These are phyloP conservation scores for Lathyrus sativus DNA, from an alignment of 306 rosid species.

Conservation along the genomic window DNA sequence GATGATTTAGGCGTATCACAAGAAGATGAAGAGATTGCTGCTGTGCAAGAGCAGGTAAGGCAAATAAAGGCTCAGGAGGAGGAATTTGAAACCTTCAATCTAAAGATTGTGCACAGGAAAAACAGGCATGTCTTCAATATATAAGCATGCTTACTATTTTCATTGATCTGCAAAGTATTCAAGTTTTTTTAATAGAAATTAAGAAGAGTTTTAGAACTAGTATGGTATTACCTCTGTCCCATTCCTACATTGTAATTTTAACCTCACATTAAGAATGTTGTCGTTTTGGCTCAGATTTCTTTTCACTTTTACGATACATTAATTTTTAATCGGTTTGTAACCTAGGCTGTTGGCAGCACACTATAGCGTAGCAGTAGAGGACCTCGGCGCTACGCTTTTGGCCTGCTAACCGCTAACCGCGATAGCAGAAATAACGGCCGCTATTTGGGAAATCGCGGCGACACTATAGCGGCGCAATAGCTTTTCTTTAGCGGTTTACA, in stretches of 20 bases:
- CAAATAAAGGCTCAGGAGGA: slow-evolving; percentile 97
- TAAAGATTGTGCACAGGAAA: slow-evolving; percentile 95
- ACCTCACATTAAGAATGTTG: not conserved
- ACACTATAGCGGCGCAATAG: no score
- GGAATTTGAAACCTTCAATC: slow-evolving; percentile 96
- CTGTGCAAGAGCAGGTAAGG: slow-evolving; percentile 98
- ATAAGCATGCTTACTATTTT: slow-evolving; percentile 22
- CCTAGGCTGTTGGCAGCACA: no score
- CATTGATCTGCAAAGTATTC: slow-evolving; percentile 13
- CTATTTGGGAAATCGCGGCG: no score
- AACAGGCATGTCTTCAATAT: slow-evolving; percentile 70
- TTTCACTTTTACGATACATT: slow-evolving; percentile 14
- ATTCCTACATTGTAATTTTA: slow-evolving; percentile 10
- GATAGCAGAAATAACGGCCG: no score
- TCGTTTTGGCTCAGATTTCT: slow-evolving; percentile 12
- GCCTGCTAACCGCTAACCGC: no score
- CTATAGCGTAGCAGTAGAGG: no score
- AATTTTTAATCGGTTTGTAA: slow-evolving; percentile 32
- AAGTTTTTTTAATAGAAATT: slow-evolving; percentile 4
- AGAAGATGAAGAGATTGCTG: slow-evolving; percentile 97
- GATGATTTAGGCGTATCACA: slow-evolving; percentile 75
- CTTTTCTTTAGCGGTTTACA: no score
- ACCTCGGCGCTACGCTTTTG: no score
- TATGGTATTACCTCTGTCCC: slow-evolving; percentile 12
- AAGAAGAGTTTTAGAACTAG: slow-evolving; percentile 6